Base-by-base conservation (phyloP, 2,329 filamentous ascomycete species). In the Diplocarpon rosae region DNA sequence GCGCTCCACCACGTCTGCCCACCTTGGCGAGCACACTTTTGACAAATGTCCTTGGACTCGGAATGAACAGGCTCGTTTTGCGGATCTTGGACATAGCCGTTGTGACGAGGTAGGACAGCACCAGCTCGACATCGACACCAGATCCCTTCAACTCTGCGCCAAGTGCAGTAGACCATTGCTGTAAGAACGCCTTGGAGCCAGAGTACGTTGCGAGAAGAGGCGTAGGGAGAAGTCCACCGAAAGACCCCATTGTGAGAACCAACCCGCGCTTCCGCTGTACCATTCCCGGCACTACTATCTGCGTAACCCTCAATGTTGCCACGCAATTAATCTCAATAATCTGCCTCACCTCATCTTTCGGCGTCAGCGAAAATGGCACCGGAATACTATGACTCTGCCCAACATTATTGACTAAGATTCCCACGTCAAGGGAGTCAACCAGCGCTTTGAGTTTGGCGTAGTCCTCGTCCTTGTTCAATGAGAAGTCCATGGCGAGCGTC, bases 1-100 rank as follows among this genome's bases (percentile, higher is more conserved):
- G 85, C 56, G 84, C 85, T 39, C 83, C 79, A 49, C 86, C 85
- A 45, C 76, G 77, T 38, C 78, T 67, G 9, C 90, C 90, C 57
- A 98, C 75, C 71, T 92, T 95, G 52, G 74, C 69, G 47, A 98
- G 69, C 0, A 83, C 78, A 6, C 85, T 71, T 57, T 75, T 77
- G 45, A 98, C 92, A 63, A 96, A 96, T 43, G 73, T 69, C 63
- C 81, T 83, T 12, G 90, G 84, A 47, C 74, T 87, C 9, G 92
- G 92, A 37, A 96, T 83, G 46, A 88, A 69, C 37, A 80, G 66
- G 52, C 77, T 90, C 0, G 87, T 70, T 45, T 81, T 83, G 58
- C 86, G 83, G 57, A 98, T 79, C 74, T 98, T 98, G 67, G 84
- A 90, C 92, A 98, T 98, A 59, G 90, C 87, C 1, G 86, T 90